These are phyloP conservation scores for Fusarium succisae DNA, from an alignment of 2,329 filamentous ascomycete genomes.

Conservation along the genomic window DNA sequence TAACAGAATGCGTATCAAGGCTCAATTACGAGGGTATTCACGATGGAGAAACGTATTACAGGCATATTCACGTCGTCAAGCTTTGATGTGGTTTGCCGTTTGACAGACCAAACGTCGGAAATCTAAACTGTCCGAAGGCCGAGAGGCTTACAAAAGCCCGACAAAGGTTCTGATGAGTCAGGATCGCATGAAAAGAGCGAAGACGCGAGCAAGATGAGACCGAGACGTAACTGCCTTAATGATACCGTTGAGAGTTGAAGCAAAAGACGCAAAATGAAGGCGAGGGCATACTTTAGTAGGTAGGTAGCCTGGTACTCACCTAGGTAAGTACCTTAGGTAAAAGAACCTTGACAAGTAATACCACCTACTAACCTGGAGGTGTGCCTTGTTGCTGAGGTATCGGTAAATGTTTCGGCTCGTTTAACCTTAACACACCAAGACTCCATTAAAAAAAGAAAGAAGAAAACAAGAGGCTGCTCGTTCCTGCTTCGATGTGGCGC, in stretches of 20 bases:
- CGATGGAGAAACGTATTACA: constrained; percentile 5
- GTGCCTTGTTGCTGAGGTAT: not conserved
- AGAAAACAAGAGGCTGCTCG: not conserved
- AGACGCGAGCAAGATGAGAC: constrained; percentile 9
- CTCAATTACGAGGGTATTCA: constrained; percentile 13
- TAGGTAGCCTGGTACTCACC: not conserved
- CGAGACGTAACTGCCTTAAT: not conserved
- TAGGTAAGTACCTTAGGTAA: not conserved
- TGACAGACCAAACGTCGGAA: constrained; percentile 23
- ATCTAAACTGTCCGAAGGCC: constrained; percentile 39
- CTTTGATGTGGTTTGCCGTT: constrained; percentile 28
- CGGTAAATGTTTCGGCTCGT: not conserved
- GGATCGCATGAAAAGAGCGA: not conserved
- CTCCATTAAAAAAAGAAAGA: not conserved
- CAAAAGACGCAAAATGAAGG: constrained; percentile 6
- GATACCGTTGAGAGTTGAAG: not conserved
- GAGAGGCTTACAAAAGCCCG: constrained; percentile 35
- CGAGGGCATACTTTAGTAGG: not conserved
- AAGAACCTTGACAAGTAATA: not conserved
- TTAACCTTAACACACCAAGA: constrained; percentile 4
- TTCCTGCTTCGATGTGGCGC: constrained; percentile 1
- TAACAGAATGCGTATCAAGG: not conserved
- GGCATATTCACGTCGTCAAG: constrained; percentile 28
- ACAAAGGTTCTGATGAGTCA: constrained; percentile 33
- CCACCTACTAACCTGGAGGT: not conserved